A percentile compares a stretch with the other conserved stretches of the same genome.
Evolutionary conservation across 441 rosid genomes (phyloP).

Genomic region (Erodium texanum): DNA sequence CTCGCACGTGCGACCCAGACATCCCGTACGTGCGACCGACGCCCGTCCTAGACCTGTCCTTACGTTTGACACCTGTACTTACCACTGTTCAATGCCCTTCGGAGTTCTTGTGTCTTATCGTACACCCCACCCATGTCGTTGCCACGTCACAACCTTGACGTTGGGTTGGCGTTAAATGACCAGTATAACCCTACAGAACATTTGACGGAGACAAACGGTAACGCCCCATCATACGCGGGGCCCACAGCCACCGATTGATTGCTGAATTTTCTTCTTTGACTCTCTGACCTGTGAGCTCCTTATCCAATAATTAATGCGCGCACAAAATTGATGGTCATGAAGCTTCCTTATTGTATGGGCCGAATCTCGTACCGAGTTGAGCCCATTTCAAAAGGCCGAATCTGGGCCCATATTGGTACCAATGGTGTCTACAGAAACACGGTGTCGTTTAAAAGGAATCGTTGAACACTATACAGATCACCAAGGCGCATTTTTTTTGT

Average conservation of each 20-base stretch:
- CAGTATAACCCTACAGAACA: too few relatives aligned
- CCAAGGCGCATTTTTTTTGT: too few relatives aligned
- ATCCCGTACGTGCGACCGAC: conserved; percentile 7
- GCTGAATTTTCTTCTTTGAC: not conserved
- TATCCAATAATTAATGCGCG: not conserved
- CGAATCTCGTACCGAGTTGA: too few relatives aligned
- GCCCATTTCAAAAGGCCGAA: too few relatives aligned
- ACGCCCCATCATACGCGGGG: not conserved
- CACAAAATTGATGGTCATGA: too few relatives aligned
- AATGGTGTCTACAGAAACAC: too few relatives aligned
- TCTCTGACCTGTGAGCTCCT: not conserved
- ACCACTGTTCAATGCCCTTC: not conserved
- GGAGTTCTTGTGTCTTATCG: not conserved
- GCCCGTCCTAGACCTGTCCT: not conserved
- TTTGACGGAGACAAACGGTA: too few relatives aligned
- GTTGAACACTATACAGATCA: not conserved
- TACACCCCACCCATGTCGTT: not conserved
- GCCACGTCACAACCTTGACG: not conserved
- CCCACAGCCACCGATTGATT: not conserved
- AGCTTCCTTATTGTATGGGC: too few relatives aligned
- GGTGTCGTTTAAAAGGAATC: not conserved
- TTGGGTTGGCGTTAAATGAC: too few relatives aligned
- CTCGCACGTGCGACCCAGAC: conserved; percentile 3
- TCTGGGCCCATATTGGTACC: too few relatives aligned
- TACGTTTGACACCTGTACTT: not conserved